phyloP scores from a whole-genome alignment of 2,329 filamentous ascomycete species.

The Fusarium nelsonii region DNA sequence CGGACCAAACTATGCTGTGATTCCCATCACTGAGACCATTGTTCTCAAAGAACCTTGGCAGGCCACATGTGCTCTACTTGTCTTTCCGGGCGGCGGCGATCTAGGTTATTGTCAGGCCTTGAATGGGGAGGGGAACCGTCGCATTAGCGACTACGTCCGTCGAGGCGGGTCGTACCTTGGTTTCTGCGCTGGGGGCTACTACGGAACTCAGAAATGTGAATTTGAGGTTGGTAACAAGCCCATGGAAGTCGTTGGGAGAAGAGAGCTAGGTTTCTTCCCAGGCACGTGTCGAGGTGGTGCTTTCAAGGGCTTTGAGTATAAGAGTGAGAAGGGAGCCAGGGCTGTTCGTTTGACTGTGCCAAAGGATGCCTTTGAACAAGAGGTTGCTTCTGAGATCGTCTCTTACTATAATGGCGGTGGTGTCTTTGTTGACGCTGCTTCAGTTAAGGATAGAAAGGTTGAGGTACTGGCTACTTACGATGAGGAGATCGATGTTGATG shows the following conservation, averaged over 20 bases:
- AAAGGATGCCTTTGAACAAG: constrained; percentile 67
- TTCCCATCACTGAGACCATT: constrained; percentile 81
- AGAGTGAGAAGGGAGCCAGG: constrained; percentile 85
- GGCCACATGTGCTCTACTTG: constrained; percentile 85
- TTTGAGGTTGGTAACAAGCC: constrained; percentile 85
- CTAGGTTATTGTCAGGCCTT: constrained; percentile 88
- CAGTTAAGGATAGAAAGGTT: constrained; percentile 72
- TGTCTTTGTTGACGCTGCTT: constrained; percentile 85
- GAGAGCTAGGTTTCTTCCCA: constrained; percentile 90
- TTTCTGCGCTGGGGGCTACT: constrained; percentile 95
- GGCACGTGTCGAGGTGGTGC: constrained; percentile 87
- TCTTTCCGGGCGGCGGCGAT: constrained; percentile 95
- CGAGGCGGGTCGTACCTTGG: constrained; percentile 88
- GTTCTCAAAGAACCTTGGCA: constrained; percentile 94
- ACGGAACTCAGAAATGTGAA: constrained; percentile 83
- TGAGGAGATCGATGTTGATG: constrained; percentile 79
- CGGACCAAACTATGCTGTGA: constrained; percentile 92
- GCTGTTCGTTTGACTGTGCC: constrained; percentile 76
- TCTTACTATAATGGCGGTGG: constrained; percentile 96
- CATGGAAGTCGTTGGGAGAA: constrained; percentile 85
- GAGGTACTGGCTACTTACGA: constrained; percentile 86
- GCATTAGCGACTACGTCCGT: constrained; percentile 87
- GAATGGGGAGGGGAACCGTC: constrained; percentile 87
- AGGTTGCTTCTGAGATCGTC: constrained; percentile 71
- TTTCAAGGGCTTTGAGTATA: constrained; percentile 90